These are phyloP conservation scores for Leccinum sublutescens DNA, from an alignment of 768 basidiomycete species.

Conservation along the genomic window DNA sequence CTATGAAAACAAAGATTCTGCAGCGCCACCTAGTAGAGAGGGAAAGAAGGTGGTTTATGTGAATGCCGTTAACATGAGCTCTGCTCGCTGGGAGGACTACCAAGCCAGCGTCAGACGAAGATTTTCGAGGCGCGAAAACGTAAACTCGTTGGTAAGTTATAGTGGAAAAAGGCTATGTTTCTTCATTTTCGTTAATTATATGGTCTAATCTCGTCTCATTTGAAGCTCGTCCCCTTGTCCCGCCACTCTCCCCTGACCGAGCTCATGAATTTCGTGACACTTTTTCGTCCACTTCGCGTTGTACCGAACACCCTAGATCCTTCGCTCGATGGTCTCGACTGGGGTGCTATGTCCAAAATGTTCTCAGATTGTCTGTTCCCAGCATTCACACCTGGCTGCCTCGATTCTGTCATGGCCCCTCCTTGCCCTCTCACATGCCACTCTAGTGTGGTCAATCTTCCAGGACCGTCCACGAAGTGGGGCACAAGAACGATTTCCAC, in stretches of 20 bases:
- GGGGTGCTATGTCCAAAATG: constrained; percentile 66
- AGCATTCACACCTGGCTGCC: constrained; percentile 1
- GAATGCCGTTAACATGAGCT: constrained; percentile 77
- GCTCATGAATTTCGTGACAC: constrained; percentile 71
- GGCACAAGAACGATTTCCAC: neutral
- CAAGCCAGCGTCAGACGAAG: constrained; percentile 38
- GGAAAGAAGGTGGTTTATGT: constrained; percentile 73
- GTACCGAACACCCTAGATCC: constrained; percentile 77
- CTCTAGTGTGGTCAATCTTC: constrained; percentile 14
- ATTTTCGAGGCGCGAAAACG: constrained; percentile 42
- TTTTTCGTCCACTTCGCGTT: constrained; percentile 76
- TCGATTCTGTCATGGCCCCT: constrained; percentile 23
- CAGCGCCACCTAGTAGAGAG: constrained; percentile 37
- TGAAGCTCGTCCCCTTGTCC: constrained; percentile 75
- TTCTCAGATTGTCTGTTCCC: constrained; percentile 56
- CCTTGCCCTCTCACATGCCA: constrained; percentile 21
- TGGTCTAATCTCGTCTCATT: neutral
- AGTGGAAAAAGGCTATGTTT: neutral
- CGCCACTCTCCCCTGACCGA: constrained; percentile 90
- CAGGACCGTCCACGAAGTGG: constrained; percentile 18
- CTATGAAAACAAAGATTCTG: constrained; percentile 4
- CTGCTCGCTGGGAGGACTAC: constrained; percentile 53
- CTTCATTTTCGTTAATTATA: neutral
- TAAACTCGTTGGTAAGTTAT: constrained; percentile 58
- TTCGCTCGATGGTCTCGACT: constrained; percentile 58